Conservation (phyloP, 805 yeast species). For the Hyphopichia homilentoma region DNA sequence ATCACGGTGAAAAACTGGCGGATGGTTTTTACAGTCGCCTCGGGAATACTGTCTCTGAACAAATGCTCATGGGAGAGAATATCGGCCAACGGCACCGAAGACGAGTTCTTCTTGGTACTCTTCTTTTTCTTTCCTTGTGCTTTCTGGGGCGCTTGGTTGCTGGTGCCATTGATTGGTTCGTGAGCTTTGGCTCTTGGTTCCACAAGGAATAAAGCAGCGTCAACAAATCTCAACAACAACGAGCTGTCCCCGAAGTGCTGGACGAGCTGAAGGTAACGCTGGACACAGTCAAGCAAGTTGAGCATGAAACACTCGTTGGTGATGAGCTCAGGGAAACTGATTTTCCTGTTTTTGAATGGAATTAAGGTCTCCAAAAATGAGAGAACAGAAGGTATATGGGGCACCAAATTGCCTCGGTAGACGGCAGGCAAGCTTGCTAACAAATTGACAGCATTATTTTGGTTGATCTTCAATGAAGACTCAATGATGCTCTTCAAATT, state of each 20-base stretch:
- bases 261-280: slow-evolving; percentile 28
- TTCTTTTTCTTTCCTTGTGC: slow-evolving; percentile 16
- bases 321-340: slow-evolving; percentile 29
- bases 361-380: slow-evolving; percentile 55
- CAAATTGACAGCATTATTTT: slow-evolving; percentile 42
- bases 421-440: slow-evolving; percentile 31
- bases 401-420: slow-evolving; percentile 38
- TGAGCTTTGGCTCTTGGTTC: slow-evolving; percentile 30
- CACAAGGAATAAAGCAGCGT: slow-evolving; percentile 44
- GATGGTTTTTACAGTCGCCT: slow-evolving; percentile 27
- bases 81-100: slow-evolving; percentile 58
- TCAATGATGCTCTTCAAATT: slow-evolving; percentile 42
- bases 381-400: slow-evolving; percentile 49
- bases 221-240: slow-evolving; percentile 53
- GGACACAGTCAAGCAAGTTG: slow-evolving; percentile 27
- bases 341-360: slow-evolving; percentile 44
- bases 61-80: slow-evolving; percentile 61
- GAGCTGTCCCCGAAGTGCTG: slow-evolving; percentile 47
- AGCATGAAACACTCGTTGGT: slow-evolving; percentile 39
- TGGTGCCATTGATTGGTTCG: neutral
- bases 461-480: slow-evolving; percentile 42
- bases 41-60: slow-evolving; percentile 43
- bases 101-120: slow-evolving; percentile 39
- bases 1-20: slow-evolving; percentile 47
- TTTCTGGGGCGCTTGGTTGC: slow-evolving; percentile 2